A percentile compares a stretch with the other conserved stretches of the same genome.
Conservation (phyloP, 345 rosid genomes). For the Dipteronia sinensis region DNA sequence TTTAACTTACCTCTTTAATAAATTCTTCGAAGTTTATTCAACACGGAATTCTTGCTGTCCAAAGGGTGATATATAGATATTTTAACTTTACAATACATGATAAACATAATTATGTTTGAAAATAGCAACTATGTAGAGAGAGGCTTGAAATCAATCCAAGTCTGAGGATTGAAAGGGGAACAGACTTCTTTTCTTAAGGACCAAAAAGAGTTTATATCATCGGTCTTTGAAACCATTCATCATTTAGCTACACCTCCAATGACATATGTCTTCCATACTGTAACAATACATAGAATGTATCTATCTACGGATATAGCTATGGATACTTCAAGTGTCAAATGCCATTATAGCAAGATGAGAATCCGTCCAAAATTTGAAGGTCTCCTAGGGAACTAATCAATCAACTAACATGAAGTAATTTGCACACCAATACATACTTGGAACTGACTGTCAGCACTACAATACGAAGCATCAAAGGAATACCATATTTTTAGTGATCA, state of each 20-base stretch:
- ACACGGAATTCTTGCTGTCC: background rate
- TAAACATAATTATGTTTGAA: background rate
- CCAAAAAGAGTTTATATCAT: background rate
- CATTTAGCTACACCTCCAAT: background rate
- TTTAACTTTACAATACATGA: background rate
- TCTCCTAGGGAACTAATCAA: background rate
- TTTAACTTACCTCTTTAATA: background rate
- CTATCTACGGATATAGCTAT: background rate
- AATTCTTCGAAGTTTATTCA: background rate
- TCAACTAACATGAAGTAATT: constrained; percentile 3
- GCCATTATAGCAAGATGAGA: background rate
- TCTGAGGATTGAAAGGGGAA: background rate
- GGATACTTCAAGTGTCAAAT: background rate
- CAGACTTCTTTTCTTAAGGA: background rate
- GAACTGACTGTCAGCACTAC: background rate
- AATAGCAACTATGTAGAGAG: background rate
- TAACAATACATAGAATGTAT: background rate
- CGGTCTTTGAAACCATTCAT: background rate
- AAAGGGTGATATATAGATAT: background rate
- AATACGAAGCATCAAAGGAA: background rate
- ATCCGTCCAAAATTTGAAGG: background rate
- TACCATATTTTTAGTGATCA: background rate
- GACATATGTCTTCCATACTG: background rate
- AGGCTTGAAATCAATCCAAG: background rate
- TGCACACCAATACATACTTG: background rate